phyloP scores from a whole-genome alignment of 192 early-diverging fungal species.

The Cladochytrium replicatum region DNA sequence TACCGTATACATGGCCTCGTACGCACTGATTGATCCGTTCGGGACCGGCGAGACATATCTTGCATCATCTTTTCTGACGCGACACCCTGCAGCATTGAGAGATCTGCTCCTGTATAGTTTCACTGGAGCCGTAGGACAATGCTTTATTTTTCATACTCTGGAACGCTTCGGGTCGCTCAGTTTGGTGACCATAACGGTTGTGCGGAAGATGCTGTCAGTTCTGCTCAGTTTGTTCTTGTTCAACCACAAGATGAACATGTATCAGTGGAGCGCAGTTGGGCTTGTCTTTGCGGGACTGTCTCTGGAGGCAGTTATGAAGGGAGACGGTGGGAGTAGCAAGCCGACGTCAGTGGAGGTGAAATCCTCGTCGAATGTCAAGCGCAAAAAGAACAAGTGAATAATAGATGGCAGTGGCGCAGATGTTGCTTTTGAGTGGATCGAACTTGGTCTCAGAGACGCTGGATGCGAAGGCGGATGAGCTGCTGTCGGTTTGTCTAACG shows the following conservation, averaged over 20 bases:
- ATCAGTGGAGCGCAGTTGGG: constrained; percentile 78
- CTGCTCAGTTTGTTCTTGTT: constrained; percentile 85
- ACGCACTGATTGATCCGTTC: constrained; percentile 37
- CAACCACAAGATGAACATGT: constrained; percentile 59
- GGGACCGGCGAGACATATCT: constrained; percentile 59
- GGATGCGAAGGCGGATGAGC: no score
- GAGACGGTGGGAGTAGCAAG: no score
- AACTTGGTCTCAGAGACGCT: no score
- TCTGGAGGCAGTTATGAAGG: neutral
- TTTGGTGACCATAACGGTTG: constrained; percentile 91
- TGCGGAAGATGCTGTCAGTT: constrained; percentile 93
- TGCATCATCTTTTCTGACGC: constrained; percentile 64
- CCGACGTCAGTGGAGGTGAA: no score
- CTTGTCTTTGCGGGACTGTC: constrained; percentile 75
- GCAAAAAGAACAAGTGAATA: no score
- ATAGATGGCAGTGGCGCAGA: no score
- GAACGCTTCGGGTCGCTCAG: constrained; percentile 80
- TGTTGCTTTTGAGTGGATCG: no score
- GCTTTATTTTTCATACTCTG: constrained; percentile 94
- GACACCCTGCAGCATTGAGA: constrained; percentile 66
- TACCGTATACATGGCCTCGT: constrained; percentile 58
- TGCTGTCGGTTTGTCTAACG: no score
- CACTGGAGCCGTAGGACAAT: constrained; percentile 93
- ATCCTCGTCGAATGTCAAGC: no score
- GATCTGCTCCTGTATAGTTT: constrained; percentile 86